Evolutionary conservation across 495 filamentous ascomycete species (phyloP).

Genomic region (Aspergillus hancockii): DNA sequence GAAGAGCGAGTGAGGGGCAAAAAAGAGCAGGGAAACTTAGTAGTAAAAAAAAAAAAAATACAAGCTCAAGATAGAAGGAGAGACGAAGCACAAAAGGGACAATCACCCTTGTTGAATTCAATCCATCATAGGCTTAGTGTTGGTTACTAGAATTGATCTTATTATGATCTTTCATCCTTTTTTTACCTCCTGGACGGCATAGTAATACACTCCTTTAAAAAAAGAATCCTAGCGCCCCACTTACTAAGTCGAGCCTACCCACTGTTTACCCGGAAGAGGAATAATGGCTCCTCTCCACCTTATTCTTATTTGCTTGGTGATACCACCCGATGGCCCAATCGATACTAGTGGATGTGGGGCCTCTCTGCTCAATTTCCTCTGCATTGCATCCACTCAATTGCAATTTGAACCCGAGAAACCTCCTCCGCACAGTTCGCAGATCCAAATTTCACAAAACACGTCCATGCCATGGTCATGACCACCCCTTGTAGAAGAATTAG

Average conservation of each 20-base stretch:
- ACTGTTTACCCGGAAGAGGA: background rate
- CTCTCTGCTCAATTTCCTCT: conserved; percentile 4
- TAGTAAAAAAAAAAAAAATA: too few species aligned
- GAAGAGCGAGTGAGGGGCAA: background rate
- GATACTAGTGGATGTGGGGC: background rate
- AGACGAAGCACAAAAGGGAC: conserved; percentile 1
- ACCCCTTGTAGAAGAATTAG: background rate
- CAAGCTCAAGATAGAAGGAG: conserved; percentile 2
- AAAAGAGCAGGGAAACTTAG: background rate
- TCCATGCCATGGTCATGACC: background rate
- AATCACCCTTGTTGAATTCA: background rate
- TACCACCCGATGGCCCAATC: background rate
- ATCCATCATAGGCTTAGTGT: background rate
- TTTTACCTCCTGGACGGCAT: background rate
- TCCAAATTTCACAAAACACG: conserved; percentile 24
- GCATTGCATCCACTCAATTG: conserved; percentile 19
- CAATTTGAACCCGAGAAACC: conserved; percentile 7
- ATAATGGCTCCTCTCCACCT: background rate
- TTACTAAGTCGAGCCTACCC: background rate
- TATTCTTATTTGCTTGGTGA: conserved; percentile 8
- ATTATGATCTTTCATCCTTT: background rate
- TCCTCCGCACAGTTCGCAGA: conserved; percentile 31
- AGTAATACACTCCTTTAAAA: background rate
- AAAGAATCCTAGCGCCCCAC: background rate
- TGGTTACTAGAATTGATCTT: background rate